phyloP scores from a whole-genome alignment of 2,329 filamentous ascomycete species.

The Penicillium hordei region DNA sequence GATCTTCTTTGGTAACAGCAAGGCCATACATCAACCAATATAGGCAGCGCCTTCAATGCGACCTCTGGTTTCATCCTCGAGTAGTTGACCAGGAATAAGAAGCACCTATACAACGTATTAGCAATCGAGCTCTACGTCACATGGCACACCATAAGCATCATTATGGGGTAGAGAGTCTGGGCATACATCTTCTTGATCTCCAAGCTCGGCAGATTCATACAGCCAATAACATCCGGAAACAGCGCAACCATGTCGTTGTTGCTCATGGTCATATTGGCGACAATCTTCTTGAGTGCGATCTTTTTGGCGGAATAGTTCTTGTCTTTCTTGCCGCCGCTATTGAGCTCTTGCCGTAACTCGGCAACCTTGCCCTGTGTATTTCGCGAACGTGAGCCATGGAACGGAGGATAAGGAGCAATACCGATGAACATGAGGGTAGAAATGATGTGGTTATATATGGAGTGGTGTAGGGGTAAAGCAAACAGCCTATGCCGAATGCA shows the following conservation, averaged over 20 bases:
- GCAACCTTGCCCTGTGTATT: slow-evolving; percentile 91
- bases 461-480: slow-evolving; percentile 1
- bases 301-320: slow-evolving; percentile 95
- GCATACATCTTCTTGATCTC: slow-evolving; percentile 99
- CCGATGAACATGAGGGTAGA: slow-evolving; percentile 30
- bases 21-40: slow-evolving; percentile 69
- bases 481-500: slow-evolving; percentile 3
- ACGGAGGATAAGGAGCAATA: slow-evolving; percentile 29
- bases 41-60: slow-evolving; percentile 86
- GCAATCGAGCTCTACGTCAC: neutral
- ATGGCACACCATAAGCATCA: neutral
- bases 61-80: slow-evolving; percentile 91
- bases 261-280: slow-evolving; percentile 99
- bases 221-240: slow-evolving; percentile 91
- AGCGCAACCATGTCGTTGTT: slow-evolving; percentile 99
- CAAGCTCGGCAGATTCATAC: slow-evolving; percentile 90
- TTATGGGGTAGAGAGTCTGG: neutral
- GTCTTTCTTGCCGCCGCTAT: slow-evolving; percentile 93
- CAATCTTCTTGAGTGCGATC: slow-evolving; percentile 98
- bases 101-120: slow-evolving; percentile 67
- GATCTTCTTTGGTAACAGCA: neutral
- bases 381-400: slow-evolving; percentile 35
- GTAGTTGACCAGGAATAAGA: slow-evolving; percentile 96
- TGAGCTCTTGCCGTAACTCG: slow-evolving; percentile 91
- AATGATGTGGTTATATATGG: neutral